phyloP scores from a whole-genome alignment of 116 monocot species.

The Posidonia oceanica region DNA sequence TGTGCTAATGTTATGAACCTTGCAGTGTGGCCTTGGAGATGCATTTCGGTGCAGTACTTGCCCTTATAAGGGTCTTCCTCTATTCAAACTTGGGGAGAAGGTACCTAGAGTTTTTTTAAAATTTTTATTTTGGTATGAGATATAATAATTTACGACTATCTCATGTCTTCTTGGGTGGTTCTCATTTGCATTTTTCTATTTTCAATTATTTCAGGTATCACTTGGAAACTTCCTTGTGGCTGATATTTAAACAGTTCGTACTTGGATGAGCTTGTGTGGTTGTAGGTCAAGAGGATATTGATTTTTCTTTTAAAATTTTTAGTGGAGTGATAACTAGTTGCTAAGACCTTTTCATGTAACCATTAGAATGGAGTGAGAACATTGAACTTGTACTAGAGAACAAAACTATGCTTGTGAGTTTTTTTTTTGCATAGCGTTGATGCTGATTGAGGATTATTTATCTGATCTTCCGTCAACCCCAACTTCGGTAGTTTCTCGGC shows the following conservation, averaged over 20 bases:
- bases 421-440: too few species aligned
- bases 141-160: not conserved
- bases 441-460: constrained; percentile 82
- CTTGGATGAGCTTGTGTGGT: not conserved
- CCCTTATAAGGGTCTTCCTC: constrained; percentile 85
- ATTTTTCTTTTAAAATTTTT: too few species aligned
- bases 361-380: too few species aligned
- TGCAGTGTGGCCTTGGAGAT: constrained; percentile 91
- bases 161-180: not conserved
- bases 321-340: too few species aligned
- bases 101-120: constrained; percentile 15
- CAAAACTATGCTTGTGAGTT: too few species aligned
- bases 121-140: not conserved
- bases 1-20: not conserved
- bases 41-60: constrained; percentile 83
- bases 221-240: constrained; percentile 50
- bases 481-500: constrained; percentile 63
- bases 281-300: not conserved
- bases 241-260: constrained; percentile 32
- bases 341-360: too few species aligned
- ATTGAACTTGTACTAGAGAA: too few species aligned
- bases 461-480: constrained; percentile 63
- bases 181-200: not conserved
- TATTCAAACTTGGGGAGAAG: constrained; percentile 83
- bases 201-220: constrained; percentile 23